Base-by-base conservation (phyloP, 805 yeast species). In the Metschnikowia lunata region DNA sequence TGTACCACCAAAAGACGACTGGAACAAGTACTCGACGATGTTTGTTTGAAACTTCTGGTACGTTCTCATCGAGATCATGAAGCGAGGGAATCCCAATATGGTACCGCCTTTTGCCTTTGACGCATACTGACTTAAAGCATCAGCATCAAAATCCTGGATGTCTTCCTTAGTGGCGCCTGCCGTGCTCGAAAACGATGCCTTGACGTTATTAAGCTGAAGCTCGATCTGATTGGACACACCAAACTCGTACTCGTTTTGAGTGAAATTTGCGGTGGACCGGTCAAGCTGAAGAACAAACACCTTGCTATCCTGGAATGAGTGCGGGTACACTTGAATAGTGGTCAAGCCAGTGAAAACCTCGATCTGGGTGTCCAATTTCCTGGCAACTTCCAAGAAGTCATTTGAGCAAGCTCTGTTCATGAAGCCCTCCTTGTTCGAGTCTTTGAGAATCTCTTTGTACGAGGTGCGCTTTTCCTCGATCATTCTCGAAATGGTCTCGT, bases 1-100 rank as follows among this genome's bases (percentile, higher is more conserved):
- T 12, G 88, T 80, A 26, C 96, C 97, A 8, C 88, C 95, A 67
- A 93, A 88, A 2, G 81, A 71, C 39, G 93, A 81, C 37, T 73
- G 74, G 61, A 78, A 93, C 1, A 74, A 68, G 57, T 83, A 88
- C 54, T 85, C 83, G 35, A 93, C 76, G 4, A 71, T 49, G 36
- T 77, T 75, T 13, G 77, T 71, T 9, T 72, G 64, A 26, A 69
- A 69, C 29, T 66, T 62, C 55, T 88, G 90, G 69, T 79, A 77
- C 0, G 95, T 81, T 38, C 81, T 76, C 97, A 90, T 90, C 7
- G 77, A 64, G 13, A 91, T 76, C 42, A 71, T 70, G 50, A 88
- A 74, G 12, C 88, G 78, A 0, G 99, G 98, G 58, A 90, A 81
- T 8, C 78, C 76, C 45, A 89, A 79, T 26, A 91, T 86, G 3